Evolutionary conservation across 148 eudicot genomes (phyloP).

Genomic region (Rhododendron griersonianum): DNA sequence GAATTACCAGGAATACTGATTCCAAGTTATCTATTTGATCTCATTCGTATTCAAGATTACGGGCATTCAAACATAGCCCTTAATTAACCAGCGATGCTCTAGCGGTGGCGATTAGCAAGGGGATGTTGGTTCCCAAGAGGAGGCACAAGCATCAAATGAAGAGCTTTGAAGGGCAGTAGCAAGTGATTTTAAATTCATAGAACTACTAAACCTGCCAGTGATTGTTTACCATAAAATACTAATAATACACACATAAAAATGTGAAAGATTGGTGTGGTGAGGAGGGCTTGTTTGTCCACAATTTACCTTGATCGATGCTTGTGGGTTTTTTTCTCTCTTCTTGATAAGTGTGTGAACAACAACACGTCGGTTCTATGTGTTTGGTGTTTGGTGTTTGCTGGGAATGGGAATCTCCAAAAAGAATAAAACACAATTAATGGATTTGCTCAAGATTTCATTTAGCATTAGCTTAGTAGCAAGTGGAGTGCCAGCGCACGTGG

Average conservation of each 20-base stretch:
- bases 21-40: too few species aligned
- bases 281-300: conserved; percentile 14
- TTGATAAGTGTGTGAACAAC: conserved; percentile 21
- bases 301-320: neutral
- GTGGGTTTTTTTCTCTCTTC: neutral
- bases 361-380: conserved; percentile 4
- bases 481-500: neutral
- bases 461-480: neutral
- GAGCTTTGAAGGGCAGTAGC: conserved; percentile 28
- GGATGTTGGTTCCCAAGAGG: neutral
- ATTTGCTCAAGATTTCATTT: neutral
- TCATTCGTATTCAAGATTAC: too few species aligned
- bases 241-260: neutral
- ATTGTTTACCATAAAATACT: neutral
- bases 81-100: too few species aligned
- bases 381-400: neutral
- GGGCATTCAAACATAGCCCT: too few species aligned
- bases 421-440: neutral
- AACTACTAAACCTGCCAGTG: conserved; percentile 13
- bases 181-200: conserved; percentile 28
- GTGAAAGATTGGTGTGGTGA: neutral
- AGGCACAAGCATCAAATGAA: conserved; percentile 32
- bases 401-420: neutral
- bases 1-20: too few species aligned
- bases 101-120: neutral